Evolutionary conservation across 306 rosid genomes (phyloP), one percentile per base, ranked within the genome.

Genomic region (Ormosia semicastrata): DNA sequence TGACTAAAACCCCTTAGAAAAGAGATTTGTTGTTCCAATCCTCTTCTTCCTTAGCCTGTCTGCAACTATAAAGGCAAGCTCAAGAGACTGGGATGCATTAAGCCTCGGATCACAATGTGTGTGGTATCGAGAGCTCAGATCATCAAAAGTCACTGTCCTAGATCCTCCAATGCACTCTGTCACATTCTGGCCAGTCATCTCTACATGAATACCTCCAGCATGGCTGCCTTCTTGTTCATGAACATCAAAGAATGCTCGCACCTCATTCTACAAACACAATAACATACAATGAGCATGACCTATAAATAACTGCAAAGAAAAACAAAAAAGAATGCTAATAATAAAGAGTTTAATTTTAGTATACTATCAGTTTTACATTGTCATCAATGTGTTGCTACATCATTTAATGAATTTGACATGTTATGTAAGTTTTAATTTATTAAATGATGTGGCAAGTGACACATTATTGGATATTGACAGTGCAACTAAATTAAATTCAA

Each of bases 131-230:
- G 94, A 90, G 86, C 87, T 85, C 78, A 92, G 91, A 76, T 92
- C 97, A 13, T 92, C 97, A 2, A 83, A 88, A 37, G 94, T 92
- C 86, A 92, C 97, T 0, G 91, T 84, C 68, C 89, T 87, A 6
- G 97, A 92, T 63, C 94, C 97, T 79, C 97, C 97, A 32, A 90
- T 90, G 90, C 97, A 92, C 76, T 91, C 96, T 4, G 96, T 91
- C 33, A 91, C 97, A 53, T 92, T 92, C 88, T 92, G 97, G 43
- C 97, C 92, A 0, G 94, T 92, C 97, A 90, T 92, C 83, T 92
- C 97, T 18, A 92, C 73, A 74, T 92, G 97, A 30, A 92, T 71
- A n/a, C 97, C 97, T 62, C 97, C 97, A 0, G 96, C 85, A 32
- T 92, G 91, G 84, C 92, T 89, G 14, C 97, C 97, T 92, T 92